Evolutionary conservation across 2,329 filamentous ascomycete species (phyloP).

Genomic region (Scedosporium minutisporum): DNA sequence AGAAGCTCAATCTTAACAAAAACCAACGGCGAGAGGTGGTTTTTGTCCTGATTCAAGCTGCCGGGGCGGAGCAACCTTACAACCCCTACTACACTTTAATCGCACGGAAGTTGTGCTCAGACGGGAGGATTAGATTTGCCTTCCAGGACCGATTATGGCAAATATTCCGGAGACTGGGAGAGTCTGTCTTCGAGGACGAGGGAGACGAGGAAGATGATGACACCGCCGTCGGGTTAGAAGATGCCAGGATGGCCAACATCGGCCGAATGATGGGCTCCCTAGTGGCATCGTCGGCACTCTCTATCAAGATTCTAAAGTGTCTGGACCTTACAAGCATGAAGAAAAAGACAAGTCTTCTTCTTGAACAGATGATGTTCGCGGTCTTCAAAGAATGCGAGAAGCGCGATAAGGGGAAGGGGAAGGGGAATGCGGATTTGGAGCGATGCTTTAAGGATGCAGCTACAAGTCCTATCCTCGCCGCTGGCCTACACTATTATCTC

Average conservation of each 20-base stretch:
- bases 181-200: constrained; percentile 59
- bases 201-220: constrained; percentile 48
- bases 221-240: constrained; percentile 35
- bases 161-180: constrained; percentile 76
- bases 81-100: constrained; percentile 92
- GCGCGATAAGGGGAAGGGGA: constrained; percentile 28
- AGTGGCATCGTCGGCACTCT: constrained; percentile 34
- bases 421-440: constrained; percentile 48
- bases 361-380: constrained; percentile 71
- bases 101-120: constrained; percentile 65
- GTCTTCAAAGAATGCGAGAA: constrained; percentile 55
- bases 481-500: constrained; percentile 71
- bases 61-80: constrained; percentile 71
- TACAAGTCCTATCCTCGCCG: constrained; percentile 57
- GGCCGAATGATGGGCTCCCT: constrained; percentile 45
- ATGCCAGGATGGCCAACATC: constrained; percentile 40
- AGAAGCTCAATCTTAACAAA: constrained; percentile 76
- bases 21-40: constrained; percentile 81
- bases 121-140: constrained; percentile 67
- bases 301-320: constrained; percentile 48
- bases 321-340: constrained; percentile 74
- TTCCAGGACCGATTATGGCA: constrained; percentile 86
- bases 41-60: constrained; percentile 78
- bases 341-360: constrained; percentile 64
- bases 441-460: constrained; percentile 58